Base-by-base conservation (phyloP, 805 yeast species). In the Sugiyamaella americana region DNA sequence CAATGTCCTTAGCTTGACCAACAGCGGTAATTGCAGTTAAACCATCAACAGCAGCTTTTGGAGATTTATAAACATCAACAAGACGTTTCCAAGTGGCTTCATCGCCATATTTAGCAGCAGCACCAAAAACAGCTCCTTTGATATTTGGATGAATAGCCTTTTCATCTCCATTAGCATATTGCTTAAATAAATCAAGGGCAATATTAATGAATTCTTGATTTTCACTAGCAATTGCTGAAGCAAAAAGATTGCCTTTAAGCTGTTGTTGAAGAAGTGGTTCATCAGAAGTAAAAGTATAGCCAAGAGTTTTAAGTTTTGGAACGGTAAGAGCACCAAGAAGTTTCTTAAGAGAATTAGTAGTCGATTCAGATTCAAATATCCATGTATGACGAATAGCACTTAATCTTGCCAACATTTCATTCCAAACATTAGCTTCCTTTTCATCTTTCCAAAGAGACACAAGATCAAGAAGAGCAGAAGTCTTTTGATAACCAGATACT, bases 141-240 rank as follows among this genome's bases (percentile, higher is more conserved):
- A 87, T 66, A 68, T 85, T 80, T 48, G 95, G 86, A 63, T 86
- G 79, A 53, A 87, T 72, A 29, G 87, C 86, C 24, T 71, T 66
- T 54, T 74, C 73, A 61, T 84, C 84, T 51, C 93, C 93, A 10
- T 69, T 67, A 42, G 73, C 67, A 58, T 69, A 83, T 37, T 70
- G 68, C 5, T 66, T 70, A 63, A 84, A 85, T 58, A 75, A 66
- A 16, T 49, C 57, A 44, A 63, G 53, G 17, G 68, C 70, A 26
- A 57, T 57, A 38, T 62, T 58, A 32, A 61, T 64, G 44, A 61
- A 68, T 46, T 58, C 58, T 32, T 58, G 68, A 26, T 26, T 26
- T 20, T 56, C 68, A 23, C 58, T 58, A 17, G 52, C 45, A 23
- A 63, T 64, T 2, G 71, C 67, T 19, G 58, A 53, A n/a, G 51